Conservation (phyloP, 2,329 filamentous ascomycete species). For the Ophiostoma angusticollis region DNA sequence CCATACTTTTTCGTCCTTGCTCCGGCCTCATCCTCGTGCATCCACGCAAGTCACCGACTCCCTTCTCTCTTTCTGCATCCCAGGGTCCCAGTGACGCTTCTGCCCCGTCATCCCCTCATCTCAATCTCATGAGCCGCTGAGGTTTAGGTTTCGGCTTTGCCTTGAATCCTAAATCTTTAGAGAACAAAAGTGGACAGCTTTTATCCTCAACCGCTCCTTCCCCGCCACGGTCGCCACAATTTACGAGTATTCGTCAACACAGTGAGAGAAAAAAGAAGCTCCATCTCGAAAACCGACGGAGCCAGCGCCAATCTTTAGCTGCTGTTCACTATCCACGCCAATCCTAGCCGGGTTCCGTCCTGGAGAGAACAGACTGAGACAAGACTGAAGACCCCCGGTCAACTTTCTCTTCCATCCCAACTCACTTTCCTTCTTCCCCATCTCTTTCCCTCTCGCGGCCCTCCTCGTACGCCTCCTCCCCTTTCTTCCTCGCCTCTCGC, state of each 20-base stretch:
- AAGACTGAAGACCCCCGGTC: too few relatives aligned
- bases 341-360: slow-evolving; percentile 1
- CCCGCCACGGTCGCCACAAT: background rate
- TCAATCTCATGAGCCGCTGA: too few relatives aligned
- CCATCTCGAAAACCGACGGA: slow-evolving; percentile 4
- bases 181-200: slow-evolving; percentile 3
- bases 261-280: background rate
- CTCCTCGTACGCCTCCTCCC: background rate
- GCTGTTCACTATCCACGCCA: slow-evolving; percentile 7
- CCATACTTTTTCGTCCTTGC: too few relatives aligned
- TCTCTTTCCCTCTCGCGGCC: background rate
- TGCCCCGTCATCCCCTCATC: too few relatives aligned
- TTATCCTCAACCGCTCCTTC: background rate
- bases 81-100: too few relatives aligned
- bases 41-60: too few relatives aligned
- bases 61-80: too few relatives aligned
- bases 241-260: background rate
- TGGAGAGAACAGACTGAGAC: too few relatives aligned
- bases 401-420: background rate
- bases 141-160: slow-evolving; percentile 2
- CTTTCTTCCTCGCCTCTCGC: background rate
- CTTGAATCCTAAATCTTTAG: too few relatives aligned
- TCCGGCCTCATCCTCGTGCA: too few relatives aligned
- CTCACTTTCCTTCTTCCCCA: background rate
- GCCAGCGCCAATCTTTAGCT: slow-evolving; percentile 4